Percentiles rank a stretch among this genome's conserved stretches.
phyloP scores from a whole-genome alignment of 2,329 filamentous ascomycete genomes.

The Dothidotthia symphoricarpi region DNA sequence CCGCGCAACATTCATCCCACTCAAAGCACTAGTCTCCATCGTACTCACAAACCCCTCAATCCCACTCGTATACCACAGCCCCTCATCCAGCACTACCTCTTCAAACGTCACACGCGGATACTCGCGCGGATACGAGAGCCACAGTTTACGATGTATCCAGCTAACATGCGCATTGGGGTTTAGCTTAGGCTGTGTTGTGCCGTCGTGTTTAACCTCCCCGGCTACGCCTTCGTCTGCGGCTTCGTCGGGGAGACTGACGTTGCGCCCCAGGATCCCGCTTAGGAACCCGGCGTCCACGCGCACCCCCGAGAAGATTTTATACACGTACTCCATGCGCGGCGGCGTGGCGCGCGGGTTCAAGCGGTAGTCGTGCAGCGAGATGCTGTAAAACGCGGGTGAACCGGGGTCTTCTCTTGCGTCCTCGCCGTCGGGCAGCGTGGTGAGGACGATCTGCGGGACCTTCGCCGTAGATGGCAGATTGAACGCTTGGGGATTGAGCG shows the following conservation, averaged over 20 bases:
- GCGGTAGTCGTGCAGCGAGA: slow-evolving; percentile 68
- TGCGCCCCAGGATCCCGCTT: slow-evolving; percentile 47
- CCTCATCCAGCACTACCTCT: slow-evolving; percentile 64
- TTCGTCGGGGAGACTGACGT: slow-evolving; percentile 29
- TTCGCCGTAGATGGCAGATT: slow-evolving; percentile 56
- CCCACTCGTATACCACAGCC: slow-evolving; percentile 64
- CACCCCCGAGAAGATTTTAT: slow-evolving; percentile 65
- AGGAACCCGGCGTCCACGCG: slow-evolving; percentile 51
- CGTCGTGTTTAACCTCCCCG: slow-evolving; percentile 9
- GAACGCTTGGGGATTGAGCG: slow-evolving; percentile 73
- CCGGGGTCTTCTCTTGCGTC: slow-evolving; percentile 55
- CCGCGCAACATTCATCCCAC: slow-evolving; percentile 81
- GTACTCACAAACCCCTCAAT: slow-evolving; percentile 95
- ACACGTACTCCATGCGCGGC: slow-evolving; percentile 54
- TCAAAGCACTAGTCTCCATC: slow-evolving; percentile 93
- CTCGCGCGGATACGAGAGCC: slow-evolving; percentile 82
- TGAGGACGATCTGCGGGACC: slow-evolving; percentile 75
- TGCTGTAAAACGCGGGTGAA: slow-evolving; percentile 77
- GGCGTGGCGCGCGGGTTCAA: slow-evolving; percentile 53
- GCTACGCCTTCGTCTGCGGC: slow-evolving; percentile 34
- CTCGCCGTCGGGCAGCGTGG: slow-evolving; percentile 68
- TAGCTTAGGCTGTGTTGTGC: too few relatives aligned
- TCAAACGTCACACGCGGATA: slow-evolving; percentile 87
- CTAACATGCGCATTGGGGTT: too few relatives aligned
- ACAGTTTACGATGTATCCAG: slow-evolving; percentile 55